phyloP scores from a whole-genome alignment of 1,284 basidiomycete genomes.

The Trichosporon faecale region DNA sequence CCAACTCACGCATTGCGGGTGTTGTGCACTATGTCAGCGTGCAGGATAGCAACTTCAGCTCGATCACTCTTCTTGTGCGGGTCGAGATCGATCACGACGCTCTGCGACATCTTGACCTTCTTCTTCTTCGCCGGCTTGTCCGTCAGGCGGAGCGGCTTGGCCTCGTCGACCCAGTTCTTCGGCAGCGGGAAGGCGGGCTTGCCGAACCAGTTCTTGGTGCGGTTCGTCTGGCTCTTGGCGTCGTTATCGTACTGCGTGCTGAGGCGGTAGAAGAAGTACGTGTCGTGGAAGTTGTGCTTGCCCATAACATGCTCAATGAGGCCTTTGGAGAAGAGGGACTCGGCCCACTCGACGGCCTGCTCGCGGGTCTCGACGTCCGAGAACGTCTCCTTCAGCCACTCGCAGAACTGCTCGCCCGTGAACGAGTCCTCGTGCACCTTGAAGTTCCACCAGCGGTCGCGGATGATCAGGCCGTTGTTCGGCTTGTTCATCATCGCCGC shows the following conservation, averaged over 20 bases:
- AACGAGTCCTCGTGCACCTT: conserved; percentile 62
- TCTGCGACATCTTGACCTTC: conserved; percentile 73
- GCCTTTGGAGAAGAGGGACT: conserved; percentile 69
- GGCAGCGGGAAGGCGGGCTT: conserved; percentile 23
- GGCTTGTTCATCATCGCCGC: conserved; percentile 48
- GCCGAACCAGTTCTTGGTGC: conserved; percentile 39
- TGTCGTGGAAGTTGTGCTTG: conserved; percentile 73
- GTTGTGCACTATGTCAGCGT: conserved; percentile 90
- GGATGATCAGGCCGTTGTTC: conserved; percentile 46
- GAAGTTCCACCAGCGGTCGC: conserved; percentile 48
- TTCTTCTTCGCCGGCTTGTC: conserved; percentile 57
- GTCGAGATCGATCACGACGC: conserved; percentile 82
- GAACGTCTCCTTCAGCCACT: conserved; percentile 82
- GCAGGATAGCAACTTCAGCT: conserved; percentile 79
- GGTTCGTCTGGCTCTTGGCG: conserved; percentile 28
- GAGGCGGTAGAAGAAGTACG: conserved; percentile 78
- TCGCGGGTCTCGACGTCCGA: conserved; percentile 74
- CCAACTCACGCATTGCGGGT: conserved; percentile 64
- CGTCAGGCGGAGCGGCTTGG: conserved; percentile 16
- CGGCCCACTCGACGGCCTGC: conserved; percentile 74
- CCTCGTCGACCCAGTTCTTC: conserved; percentile 28
- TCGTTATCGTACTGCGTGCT: conserved; percentile 62
- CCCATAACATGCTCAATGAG: conserved; percentile 75
- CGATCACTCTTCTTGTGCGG: conserved; percentile 75
- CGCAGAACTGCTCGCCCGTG: conserved; percentile 77